These are phyloP conservation scores for Geranium rotundifolium DNA, from an alignment of 345 rosid species.

Conservation along the genomic window DNA sequence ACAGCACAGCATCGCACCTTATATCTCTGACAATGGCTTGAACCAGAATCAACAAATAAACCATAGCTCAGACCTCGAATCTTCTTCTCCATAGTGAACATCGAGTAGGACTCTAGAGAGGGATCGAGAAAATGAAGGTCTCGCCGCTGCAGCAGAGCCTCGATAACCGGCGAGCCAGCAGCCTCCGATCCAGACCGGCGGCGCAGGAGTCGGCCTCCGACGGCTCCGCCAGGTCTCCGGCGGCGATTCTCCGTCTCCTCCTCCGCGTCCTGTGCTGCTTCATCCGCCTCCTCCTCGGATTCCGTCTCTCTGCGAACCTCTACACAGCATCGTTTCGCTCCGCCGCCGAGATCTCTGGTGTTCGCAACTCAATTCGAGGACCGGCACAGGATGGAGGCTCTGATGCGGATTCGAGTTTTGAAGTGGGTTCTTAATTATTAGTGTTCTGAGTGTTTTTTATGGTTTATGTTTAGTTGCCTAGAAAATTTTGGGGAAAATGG, in stretches of 20 bases:
- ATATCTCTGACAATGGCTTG: too few relatives aligned
- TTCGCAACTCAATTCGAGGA: conserved; percentile 26
- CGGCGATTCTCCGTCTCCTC: conserved; percentile 59
- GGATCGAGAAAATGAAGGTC: conserved; percentile 71
- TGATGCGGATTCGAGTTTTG: conserved; percentile 76
- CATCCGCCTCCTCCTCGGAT: conserved; percentile 77
- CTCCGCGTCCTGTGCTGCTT: conserved; percentile 78
- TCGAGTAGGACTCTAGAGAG: too few relatives aligned
- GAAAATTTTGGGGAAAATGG: too few relatives aligned
- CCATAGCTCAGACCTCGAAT: background rate
- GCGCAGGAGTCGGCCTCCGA: conserved; percentile 54
- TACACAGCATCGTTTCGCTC: conserved; percentile 55
- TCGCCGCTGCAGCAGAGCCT: conserved; percentile 76
- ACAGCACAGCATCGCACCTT: too few relatives aligned
- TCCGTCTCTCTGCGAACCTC: conserved; percentile 37
- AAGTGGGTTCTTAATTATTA: conserved; percentile 25
- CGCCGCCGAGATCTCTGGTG: conserved; percentile 14
- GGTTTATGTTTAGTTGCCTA: background rate
- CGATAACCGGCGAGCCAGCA: conserved; percentile 54
- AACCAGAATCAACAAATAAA: too few relatives aligned
- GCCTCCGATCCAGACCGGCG: conserved; percentile 44
- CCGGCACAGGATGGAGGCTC: conserved; percentile 55
- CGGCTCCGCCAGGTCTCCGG: conserved; percentile 46
- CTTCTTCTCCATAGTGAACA: conserved; percentile 3
- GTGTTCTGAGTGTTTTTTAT: conserved; percentile 2